Conservation (phyloP, 2,329 filamentous ascomycete genomes). For the Pseudocercospora macadamiae region DNA sequence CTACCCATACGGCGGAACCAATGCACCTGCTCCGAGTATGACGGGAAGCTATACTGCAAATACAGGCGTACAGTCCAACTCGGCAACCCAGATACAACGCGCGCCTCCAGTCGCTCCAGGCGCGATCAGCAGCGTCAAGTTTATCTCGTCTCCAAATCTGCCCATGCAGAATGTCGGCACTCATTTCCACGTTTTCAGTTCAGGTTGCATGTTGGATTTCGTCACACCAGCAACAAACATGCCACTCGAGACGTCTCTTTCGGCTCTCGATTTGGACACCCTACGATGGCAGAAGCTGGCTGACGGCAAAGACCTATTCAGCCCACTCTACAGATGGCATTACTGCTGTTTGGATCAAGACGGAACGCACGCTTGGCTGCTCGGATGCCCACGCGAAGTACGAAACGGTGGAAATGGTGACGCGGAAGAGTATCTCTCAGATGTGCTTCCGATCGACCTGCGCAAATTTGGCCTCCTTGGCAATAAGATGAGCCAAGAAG, state of each 20-base stretch:
- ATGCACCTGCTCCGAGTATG: conserved; percentile 41
- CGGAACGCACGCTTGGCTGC: conserved; percentile 92
- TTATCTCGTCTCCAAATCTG: conserved; percentile 82
- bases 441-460: conserved; percentile 91
- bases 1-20: conserved; percentile 28
- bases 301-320: conserved; percentile 92
- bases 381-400: conserved; percentile 84
- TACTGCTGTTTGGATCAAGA: conserved; percentile 96
- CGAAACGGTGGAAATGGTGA: conserved; percentile 68
- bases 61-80: conserved; percentile 62
- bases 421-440: conserved; percentile 87
- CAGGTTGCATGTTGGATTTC: conserved; percentile 89
- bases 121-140: conserved; percentile 85
- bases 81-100: conserved; percentile 47
- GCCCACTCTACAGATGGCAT: conserved; percentile 91
- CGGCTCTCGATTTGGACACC: conserved; percentile 81
- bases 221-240: conserved; percentile 90
- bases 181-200: conserved; percentile 94
- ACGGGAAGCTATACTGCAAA: conserved; percentile 74
- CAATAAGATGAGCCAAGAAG: conserved; percentile 60
- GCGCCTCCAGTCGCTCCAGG: conserved; percentile 70
- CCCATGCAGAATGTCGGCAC: conserved; percentile 88
- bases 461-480: conserved; percentile 88
- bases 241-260: conserved; percentile 85
- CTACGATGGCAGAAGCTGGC: conserved; percentile 94